These are phyloP conservation scores for Pythium aquatile DNA, from an alignment of 352 stramenopile genomes.

Conservation along the genomic window DNA sequence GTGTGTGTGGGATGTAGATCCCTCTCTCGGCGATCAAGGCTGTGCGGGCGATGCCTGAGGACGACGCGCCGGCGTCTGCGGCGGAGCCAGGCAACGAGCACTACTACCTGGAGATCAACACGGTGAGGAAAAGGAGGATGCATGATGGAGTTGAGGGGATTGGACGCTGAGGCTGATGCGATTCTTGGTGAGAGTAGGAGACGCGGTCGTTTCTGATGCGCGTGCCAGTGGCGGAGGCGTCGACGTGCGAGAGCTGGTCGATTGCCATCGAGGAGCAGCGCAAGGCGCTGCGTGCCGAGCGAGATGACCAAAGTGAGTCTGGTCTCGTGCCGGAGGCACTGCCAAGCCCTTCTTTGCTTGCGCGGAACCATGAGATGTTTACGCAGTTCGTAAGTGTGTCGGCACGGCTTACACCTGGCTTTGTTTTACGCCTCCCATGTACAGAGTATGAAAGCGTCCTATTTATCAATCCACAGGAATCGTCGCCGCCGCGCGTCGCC, in stretches of 20 bases:
- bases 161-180: neutral
- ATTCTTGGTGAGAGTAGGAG: constrained; percentile 32
- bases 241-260: constrained; percentile 82
- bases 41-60: constrained; percentile 76
- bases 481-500: constrained; percentile 57
- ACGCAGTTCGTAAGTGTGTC: constrained; percentile 74
- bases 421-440: constrained; percentile 14
- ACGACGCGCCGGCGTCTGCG: constrained; percentile 49
- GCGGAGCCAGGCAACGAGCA: constrained; percentile 62
- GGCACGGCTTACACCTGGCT: constrained; percentile 24
- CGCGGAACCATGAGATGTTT: constrained; percentile 76
- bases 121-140: constrained; percentile 29
- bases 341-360: constrained; percentile 67
- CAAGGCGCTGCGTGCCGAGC: constrained; percentile 58
- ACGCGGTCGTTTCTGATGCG: constrained; percentile 80
- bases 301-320: constrained; percentile 55
- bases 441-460: constrained; percentile 78
- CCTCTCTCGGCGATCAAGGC: constrained; percentile 59
- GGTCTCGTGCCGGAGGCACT: constrained; percentile 40
- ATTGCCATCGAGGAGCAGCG: constrained; percentile 83
- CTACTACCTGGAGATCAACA: constrained; percentile 83
- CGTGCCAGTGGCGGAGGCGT: constrained; percentile 57
- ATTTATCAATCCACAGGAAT: constrained; percentile 70
- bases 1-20: constrained; percentile 32
- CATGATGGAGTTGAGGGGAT: too few relatives aligned